Conservation (phyloP, 352 stramenopile species). For the Phytophthora colocasiae region DNA sequence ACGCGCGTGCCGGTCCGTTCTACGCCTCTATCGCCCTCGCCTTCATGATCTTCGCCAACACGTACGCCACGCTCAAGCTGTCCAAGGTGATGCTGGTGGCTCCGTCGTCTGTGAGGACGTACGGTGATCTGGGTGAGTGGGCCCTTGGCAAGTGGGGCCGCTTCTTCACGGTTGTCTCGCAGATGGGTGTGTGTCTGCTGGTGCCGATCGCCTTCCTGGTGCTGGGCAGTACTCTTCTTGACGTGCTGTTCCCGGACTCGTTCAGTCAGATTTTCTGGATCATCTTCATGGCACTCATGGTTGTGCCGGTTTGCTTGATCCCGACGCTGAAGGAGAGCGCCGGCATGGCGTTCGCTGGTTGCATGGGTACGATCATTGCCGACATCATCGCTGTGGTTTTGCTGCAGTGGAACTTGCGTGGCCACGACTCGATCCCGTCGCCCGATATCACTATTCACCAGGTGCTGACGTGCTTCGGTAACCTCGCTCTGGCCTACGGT, state of each 20-base stretch:
- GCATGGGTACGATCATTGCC: neutral
- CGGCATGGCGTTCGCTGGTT: conserved; percentile 2
- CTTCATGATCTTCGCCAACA: conserved; percentile 63
- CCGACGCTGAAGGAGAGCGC: conserved; percentile 28
- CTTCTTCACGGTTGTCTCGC: conserved; percentile 47
- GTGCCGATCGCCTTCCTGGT: conserved; percentile 54
- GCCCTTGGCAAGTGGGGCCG: conserved; percentile 44
- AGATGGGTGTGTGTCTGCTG: conserved; percentile 50
- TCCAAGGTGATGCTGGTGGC: conserved; percentile 53
- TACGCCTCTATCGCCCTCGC: conserved; percentile 32
- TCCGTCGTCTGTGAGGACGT: conserved; percentile 51
- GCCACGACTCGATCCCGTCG: neutral
- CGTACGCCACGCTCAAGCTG: conserved; percentile 53
- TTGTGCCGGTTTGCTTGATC: no score
- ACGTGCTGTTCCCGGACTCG: no score
- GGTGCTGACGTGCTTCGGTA: neutral
- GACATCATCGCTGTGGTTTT: neutral
- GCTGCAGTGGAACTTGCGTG: neutral
- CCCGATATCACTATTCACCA: neutral
- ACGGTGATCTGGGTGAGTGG: conserved; percentile 48
- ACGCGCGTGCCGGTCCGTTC: neutral
- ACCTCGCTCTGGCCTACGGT: neutral
- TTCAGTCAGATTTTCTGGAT: no score
- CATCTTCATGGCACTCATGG: no score
- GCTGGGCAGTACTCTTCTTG: no score